Evolutionary conservation across 2,329 filamentous ascomycete genomes (phyloP).

Genomic region (Capronia americana): DNA sequence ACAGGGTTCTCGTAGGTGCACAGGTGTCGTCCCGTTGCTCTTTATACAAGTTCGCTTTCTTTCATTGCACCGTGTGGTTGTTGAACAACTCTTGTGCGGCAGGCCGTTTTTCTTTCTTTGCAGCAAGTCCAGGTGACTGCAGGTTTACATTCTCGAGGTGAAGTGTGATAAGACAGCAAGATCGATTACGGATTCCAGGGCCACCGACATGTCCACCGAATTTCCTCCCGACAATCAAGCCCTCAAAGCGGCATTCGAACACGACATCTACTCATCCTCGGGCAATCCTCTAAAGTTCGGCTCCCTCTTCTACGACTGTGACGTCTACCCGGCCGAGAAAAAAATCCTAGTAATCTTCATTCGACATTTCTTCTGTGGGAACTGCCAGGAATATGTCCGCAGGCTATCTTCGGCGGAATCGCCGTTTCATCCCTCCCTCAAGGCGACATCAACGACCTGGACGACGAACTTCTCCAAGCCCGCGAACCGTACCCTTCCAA

Average conservation of each 20-base stretch:
- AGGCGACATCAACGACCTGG: conserved; percentile 48
- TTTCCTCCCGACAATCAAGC: conserved; percentile 12
- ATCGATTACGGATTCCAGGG: not conserved
- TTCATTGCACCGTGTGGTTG: not conserved
- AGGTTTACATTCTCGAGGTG: not conserved
- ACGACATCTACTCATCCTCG: conserved; percentile 32
- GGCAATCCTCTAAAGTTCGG: conserved; percentile 30
- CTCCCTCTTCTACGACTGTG: conserved; percentile 27
- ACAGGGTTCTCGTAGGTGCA: conserved; percentile 1
- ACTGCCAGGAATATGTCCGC: conserved; percentile 77
- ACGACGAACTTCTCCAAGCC: conserved; percentile 29
- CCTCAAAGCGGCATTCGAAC: conserved; percentile 33
- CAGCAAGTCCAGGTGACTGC: conserved; percentile 7
- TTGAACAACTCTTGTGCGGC: not conserved
- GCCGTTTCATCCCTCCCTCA: conserved; percentile 38
- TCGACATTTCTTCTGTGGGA: conserved; percentile 82
- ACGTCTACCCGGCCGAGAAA: conserved; percentile 43
- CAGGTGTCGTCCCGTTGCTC: not conserved
- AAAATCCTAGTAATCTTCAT: conserved; percentile 75
- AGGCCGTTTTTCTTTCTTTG: conserved; percentile 2
- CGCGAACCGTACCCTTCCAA: conserved; percentile 48
- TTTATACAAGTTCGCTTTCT: not conserved
- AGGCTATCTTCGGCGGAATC: conserved; percentile 55
- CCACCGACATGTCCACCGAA: conserved; percentile 24
- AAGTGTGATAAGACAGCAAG: not conserved